These are phyloP conservation scores for Quercus phellos DNA, from an alignment of 331 rosid genomes.

Conservation along the genomic window DNA sequence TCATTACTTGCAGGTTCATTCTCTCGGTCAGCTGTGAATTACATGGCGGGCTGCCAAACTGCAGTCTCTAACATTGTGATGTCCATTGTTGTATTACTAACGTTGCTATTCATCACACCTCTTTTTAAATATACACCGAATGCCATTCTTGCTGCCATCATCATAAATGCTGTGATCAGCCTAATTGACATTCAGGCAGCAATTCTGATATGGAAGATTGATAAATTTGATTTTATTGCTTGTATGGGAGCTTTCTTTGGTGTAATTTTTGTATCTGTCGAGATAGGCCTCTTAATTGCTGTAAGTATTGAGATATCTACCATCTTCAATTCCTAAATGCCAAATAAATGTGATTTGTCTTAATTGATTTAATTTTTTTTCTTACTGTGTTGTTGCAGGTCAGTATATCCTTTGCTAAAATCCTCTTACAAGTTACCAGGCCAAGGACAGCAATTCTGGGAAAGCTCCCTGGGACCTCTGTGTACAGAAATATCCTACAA, in stretches of 20 bases:
- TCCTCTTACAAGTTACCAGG: slow-evolving; percentile 88
- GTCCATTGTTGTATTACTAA: slow-evolving; percentile 74
- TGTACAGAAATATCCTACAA: slow-evolving; percentile 81
- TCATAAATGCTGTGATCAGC: slow-evolving; percentile 80
- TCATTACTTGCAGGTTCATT: slow-evolving; percentile 65
- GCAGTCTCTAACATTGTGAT: slow-evolving; percentile 87
- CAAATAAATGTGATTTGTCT: slow-evolving; percentile 9
- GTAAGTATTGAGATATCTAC: slow-evolving; percentile 36
- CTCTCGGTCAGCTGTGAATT: slow-evolving; percentile 94
- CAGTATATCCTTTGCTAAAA: slow-evolving; percentile 85
- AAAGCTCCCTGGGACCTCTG: slow-evolving; percentile 69
- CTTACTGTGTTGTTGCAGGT: slow-evolving; percentile 50
- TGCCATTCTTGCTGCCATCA: slow-evolving; percentile 83
- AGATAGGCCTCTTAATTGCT: slow-evolving; percentile 87
- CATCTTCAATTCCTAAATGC: slow-evolving; percentile 20
- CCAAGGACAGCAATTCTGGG: slow-evolving; percentile 93
- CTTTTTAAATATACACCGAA: slow-evolving; percentile 91
- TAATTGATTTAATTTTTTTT: slow-evolving; percentile 5
- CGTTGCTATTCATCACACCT: slow-evolving; percentile 79
- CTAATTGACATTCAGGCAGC: slow-evolving; percentile 82
- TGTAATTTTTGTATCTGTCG: slow-evolving; percentile 72
- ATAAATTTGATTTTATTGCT: slow-evolving; percentile 83
- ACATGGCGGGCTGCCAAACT: slow-evolving; percentile 90
- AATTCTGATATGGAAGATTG: slow-evolving; percentile 80
- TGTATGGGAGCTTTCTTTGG: slow-evolving; percentile 98